A percentile compares a stretch with the other conserved stretches of the same genome.
Conservation (phyloP, 176 grass and related monocot species). For the Bothriochloa decipiens region DNA sequence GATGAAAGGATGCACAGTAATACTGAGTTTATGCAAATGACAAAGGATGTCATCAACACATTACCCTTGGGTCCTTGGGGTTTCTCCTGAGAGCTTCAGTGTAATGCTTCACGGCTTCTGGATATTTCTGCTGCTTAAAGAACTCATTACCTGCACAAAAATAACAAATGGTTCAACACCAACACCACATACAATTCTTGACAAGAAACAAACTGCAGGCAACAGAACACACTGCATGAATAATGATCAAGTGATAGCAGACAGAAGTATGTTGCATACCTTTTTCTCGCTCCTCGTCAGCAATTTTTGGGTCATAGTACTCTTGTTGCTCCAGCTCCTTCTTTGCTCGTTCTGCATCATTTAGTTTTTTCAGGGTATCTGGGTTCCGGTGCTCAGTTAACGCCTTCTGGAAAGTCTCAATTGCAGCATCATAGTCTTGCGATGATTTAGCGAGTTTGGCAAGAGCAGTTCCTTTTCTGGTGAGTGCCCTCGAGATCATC, state of each 20-base stretch:
- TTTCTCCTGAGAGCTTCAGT: conserved; percentile 96
- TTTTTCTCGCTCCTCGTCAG: conserved; percentile 96
- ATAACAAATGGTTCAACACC: not conserved
- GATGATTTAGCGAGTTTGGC: conserved; percentile 83
- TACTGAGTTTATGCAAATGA: not conserved
- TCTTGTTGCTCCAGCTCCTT: conserved; percentile 96
- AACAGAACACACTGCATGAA: not conserved
- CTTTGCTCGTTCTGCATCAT: conserved; percentile 91
- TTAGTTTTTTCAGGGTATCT: conserved; percentile 86
- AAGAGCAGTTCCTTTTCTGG: conserved; percentile 96
- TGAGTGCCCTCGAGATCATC: conserved; percentile 91
- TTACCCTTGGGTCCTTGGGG: conserved; percentile 68
- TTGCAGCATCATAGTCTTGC: conserved; percentile 82
- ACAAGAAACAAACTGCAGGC: not conserved
- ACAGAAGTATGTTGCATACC: conserved; percentile 40
- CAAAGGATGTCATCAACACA: not conserved
- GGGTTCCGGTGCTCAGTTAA: conserved; percentile 95
- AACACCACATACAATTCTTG: not conserved
- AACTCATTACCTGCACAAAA: conserved; percentile 73
- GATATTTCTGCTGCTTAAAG: conserved; percentile 95
- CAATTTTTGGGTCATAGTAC: conserved; percentile 83
- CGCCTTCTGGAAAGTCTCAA: conserved; percentile 95
- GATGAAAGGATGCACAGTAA: not conserved
- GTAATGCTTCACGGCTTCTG: conserved; percentile 92
- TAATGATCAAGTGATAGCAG: conserved; percentile 22